phyloP scores from a whole-genome alignment of 2,329 filamentous ascomycete species.

The Plenodomus tracheiphilus region DNA sequence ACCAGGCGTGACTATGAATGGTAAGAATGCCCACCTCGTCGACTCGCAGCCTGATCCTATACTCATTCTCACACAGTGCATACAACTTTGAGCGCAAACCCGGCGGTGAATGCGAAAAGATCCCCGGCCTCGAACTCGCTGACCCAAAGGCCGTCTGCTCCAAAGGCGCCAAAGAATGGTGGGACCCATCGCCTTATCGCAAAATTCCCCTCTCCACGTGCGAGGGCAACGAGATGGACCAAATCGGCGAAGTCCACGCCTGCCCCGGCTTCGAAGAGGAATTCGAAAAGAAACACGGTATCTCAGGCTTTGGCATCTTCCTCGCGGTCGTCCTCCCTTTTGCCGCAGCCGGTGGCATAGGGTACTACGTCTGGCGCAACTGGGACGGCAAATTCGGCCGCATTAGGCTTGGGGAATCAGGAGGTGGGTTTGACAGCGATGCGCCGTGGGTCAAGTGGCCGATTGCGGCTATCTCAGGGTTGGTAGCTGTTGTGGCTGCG shows the following conservation, averaged over 20 bases:
- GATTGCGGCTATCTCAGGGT: constrained; percentile 50
- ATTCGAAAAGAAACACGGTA: constrained; percentile 71
- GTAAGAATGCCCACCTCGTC: constrained; percentile 53
- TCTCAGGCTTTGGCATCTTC: constrained; percentile 76
- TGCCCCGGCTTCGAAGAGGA: constrained; percentile 84
- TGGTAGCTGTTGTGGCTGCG: constrained; percentile 60
- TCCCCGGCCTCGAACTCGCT: constrained; percentile 69
- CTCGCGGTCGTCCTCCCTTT: constrained; percentile 81
- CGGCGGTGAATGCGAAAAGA: constrained; percentile 76
- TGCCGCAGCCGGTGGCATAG: constrained; percentile 68
- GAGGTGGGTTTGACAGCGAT: constrained; percentile 60
- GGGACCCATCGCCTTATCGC: constrained; percentile 83
- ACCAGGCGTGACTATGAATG: constrained; percentile 89
- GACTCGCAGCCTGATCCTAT: neutral
- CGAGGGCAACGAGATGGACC: constrained; percentile 72
- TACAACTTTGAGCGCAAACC: constrained; percentile 87
- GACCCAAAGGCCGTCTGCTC: constrained; percentile 63
- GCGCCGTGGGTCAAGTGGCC: constrained; percentile 81
- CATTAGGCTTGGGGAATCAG: constrained; percentile 76
- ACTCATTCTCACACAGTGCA: constrained; percentile 61
- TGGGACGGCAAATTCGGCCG: constrained; percentile 92
- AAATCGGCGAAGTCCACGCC: constrained; percentile 60
- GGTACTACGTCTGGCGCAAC: constrained; percentile 82
- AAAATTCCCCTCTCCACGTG: constrained; percentile 90
- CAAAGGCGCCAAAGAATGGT: constrained; percentile 78